Base-by-base conservation (phyloP, 1,284 basidiomycete species). In the Rhodotorula sp. region DNA sequence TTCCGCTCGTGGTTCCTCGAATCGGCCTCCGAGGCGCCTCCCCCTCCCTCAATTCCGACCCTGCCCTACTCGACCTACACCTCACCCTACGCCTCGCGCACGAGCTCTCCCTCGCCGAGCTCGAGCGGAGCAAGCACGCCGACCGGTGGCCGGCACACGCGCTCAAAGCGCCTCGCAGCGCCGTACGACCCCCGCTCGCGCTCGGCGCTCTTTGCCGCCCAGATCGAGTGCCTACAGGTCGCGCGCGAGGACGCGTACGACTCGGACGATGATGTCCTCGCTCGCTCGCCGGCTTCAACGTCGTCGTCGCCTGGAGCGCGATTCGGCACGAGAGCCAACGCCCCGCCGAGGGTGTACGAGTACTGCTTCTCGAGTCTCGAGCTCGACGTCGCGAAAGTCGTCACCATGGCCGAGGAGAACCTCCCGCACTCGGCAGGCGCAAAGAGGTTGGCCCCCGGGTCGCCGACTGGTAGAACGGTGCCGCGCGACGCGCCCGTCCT, bases 341-440 rank as follows among this genome's bases (percentile, higher is more conserved):
- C 49, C 2, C 46, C 61, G 21, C 46, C 64, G 17, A 34, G 46
- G 1, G 8, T 54, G 42, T 73, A 70, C 68, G 72, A 73, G 55
- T 73, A 67, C 59, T 41, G 10, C 14, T 64, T 73, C 46, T 21
- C 56, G 2, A 21, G 14, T 5, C 10, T 70, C 41, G 49, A 64
- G 45, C 45, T 73, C n/a, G 72, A 73, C 34, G 72, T 70, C 9
- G 68, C 42, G 21, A 73, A 70, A 54, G 57, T 70, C 7, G 54
- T 69, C n/a, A 59, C 61, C 27, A 50, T 65, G 3, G 58, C 68
- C 8, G 72, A 73, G 45, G 61, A 73, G 46, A 66, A 56, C 8
- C 17, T 72, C 17, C 68, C 56, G 23, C 8, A 17, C 2, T 42
- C 46, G 53, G 46, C 17, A 27, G 52, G 10, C 16, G 42, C 1